A percentile compares a stretch with the other conserved stretches of the same genome.
Evolutionary conservation across 164 flowering plant species (phyloP).

Genomic region (Vitis cinerea): DNA sequence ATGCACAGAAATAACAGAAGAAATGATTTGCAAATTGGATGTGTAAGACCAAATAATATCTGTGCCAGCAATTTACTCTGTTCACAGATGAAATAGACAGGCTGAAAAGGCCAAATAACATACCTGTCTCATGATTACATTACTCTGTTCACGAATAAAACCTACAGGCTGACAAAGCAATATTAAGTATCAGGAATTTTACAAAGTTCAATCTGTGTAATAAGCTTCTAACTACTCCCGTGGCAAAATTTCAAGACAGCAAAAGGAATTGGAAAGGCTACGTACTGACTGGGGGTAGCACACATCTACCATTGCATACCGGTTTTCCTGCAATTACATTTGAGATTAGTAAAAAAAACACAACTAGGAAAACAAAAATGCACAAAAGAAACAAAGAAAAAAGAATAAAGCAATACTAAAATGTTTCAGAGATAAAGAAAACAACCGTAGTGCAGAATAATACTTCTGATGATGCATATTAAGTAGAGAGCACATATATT

Average conservation of each 20-base stretch:
- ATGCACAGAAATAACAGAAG: not conserved
- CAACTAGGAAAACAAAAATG: not conserved
- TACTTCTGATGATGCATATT: not conserved
- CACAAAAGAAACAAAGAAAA: not conserved
- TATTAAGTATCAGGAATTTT: not conserved
- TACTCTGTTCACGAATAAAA: slow-evolving; percentile 88
- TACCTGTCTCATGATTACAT: slow-evolving; percentile 81
- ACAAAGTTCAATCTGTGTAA: not conserved
- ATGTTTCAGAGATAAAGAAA: not conserved
- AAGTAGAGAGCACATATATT: not conserved
- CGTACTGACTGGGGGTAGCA: slow-evolving; percentile 79
- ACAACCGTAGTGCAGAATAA: not conserved
- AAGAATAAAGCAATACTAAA: not conserved
- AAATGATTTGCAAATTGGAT: not conserved
- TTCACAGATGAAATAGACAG: too few species aligned
- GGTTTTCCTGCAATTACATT: slow-evolving; percentile 69
- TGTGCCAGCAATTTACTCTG: too few species aligned
- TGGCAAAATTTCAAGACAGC: not conserved
- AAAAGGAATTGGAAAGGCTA: slow-evolving; percentile 6
- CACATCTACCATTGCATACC: slow-evolving; percentile 83
- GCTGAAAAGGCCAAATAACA: not conserved
- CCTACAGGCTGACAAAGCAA: slow-evolving; percentile 79
- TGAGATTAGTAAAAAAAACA: not conserved
- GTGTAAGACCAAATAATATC: too few species aligned
- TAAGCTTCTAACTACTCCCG: too few species aligned